A percentile compares a stretch with the other conserved stretches of the same genome.
Conservation (phyloP, 768 basidiomycete species). For the Trametes cubensis region DNA sequence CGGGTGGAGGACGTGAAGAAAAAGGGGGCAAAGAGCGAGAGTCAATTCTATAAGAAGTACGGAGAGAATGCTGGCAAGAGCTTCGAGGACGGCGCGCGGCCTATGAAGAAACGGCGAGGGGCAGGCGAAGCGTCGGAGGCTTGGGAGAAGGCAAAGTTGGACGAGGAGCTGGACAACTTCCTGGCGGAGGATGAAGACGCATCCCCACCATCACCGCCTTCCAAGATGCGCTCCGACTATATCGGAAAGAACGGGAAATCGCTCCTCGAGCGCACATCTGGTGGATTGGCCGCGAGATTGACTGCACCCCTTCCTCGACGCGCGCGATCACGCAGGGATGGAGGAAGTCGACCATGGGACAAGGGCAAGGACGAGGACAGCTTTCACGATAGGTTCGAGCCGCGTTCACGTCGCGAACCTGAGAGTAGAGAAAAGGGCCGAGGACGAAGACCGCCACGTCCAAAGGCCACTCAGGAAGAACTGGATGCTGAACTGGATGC, state of each 20-base stretch:
- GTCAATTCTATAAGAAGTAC: constrained; percentile 79
- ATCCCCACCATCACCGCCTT: constrained; percentile 51
- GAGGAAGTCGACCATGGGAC: constrained; percentile 26
- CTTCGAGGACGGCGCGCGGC: constrained; percentile 35
- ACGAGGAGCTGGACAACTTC: constrained; percentile 72
- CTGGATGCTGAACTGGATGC: constrained; percentile 84
- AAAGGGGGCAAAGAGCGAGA: constrained; percentile 69
- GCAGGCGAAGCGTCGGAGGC: constrained; percentile 41
- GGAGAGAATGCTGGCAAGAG: constrained; percentile 64
- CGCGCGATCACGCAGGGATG: constrained; percentile 30
- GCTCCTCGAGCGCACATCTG: constrained; percentile 55
- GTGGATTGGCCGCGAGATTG: constrained; percentile 48
- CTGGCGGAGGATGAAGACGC: constrained; percentile 48
- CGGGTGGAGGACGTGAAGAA: constrained; percentile 72
- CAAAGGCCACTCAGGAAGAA: constrained; percentile 69
- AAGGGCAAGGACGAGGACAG: constrained; percentile 25
- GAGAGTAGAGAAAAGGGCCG: constrained; percentile 33
- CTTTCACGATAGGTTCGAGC: constrained; percentile 8
- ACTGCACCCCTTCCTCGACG: constrained; percentile 50
- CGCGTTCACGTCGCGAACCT: constrained; percentile 5
- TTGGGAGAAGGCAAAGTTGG: constrained; percentile 47
- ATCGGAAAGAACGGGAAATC: constrained; percentile 54
- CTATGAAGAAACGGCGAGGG: constrained; percentile 40
- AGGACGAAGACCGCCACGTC: constrained; percentile 42
- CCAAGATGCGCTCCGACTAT: constrained; percentile 71